Evolutionary conservation across 2,329 filamentous ascomycete species (phyloP).

Genomic region (Mollisia scopiformis): DNA sequence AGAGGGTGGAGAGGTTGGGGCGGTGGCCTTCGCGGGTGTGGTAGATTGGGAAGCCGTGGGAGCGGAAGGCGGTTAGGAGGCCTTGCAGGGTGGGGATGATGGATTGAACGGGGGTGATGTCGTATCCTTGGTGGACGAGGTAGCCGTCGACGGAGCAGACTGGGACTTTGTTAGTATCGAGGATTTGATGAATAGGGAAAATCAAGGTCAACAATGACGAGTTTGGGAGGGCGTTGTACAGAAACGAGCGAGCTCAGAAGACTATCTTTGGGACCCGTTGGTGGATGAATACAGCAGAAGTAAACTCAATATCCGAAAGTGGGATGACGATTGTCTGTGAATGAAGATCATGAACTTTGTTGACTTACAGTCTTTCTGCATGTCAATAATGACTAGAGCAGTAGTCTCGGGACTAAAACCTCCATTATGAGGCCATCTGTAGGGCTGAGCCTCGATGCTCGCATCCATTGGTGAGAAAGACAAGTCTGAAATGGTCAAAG

Average conservation of each 20-base stretch:
- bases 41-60: conserved; percentile 44
- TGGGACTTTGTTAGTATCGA: conserved; percentile 17
- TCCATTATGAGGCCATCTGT: conserved; percentile 44
- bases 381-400: conserved; percentile 56
- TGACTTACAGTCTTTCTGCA: conserved; percentile 54
- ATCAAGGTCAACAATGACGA: too few relatives aligned
- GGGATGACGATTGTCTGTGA: not conserved
- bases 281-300: not conserved
- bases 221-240: too few relatives aligned
- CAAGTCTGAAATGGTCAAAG: conserved; percentile 4
- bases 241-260: not conserved
- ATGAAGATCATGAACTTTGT: not conserved
- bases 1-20: conserved; percentile 57
- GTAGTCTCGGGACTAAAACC: conserved; percentile 45
- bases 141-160: conserved; percentile 52
- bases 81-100: conserved; percentile 47
- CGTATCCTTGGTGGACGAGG: conserved; percentile 49
- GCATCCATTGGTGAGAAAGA: conserved; percentile 13
- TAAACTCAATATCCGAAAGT: not conserved
- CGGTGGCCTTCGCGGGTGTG: conserved; percentile 58
- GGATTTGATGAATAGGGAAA: not conserved
- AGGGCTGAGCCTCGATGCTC: conserved; percentile 35
- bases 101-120: conserved; percentile 41
- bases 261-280: not conserved
- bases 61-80: conserved; percentile 46